Base-by-base conservation (phyloP, 345 rosid genomes). In the Durio zibethinus region DNA sequence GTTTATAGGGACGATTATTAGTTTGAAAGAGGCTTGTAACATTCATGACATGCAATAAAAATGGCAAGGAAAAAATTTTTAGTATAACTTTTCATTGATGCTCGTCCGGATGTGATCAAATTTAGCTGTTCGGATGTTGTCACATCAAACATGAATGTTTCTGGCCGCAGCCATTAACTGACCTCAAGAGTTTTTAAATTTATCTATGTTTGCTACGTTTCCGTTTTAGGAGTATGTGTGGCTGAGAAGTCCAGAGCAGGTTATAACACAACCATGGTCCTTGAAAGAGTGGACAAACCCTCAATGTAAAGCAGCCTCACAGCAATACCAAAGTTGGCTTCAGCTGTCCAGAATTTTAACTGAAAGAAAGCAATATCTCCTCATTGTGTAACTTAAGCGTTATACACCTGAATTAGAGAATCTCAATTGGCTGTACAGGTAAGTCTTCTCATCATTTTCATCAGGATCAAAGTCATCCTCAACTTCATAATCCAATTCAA, bases 361-460 rank as follows among this genome's bases (percentile, higher is more conserved):
- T 0, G 74, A 7, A 29, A 9, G 56, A 70, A 70, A 29, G 23
- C 40, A 18, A 40, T 15, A 20, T 29, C 40, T 50, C 66, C 45
- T 57, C 23, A 10, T 47, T 60, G 33, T 53, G 4, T 61, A 59
- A 23, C 42, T 12, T 42, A 6, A 59, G 11, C 16, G 25, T 79
- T 70, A 80, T 65, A 80, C 45, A 7, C 87, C 88, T 62, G 83
- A 62, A 69, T 84, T 69, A 25, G 88, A 5, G 42, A 84, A 81
- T n/a, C 88, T 84, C 75, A 79, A 75, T 79, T 85, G 86, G 33
- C 80, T 82, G 67, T 83, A 47, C 64, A 88, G 87, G 50, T 77
- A 65, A 47, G 36, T 62, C 64, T 81, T 82, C 72, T 89, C 85
- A 40, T 89, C 87, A 40, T 45, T 70, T 42, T 81, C 88, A 75